Conservation (phyloP, 1,284 basidiomycete species). For the Ustilago trichophora region DNA sequence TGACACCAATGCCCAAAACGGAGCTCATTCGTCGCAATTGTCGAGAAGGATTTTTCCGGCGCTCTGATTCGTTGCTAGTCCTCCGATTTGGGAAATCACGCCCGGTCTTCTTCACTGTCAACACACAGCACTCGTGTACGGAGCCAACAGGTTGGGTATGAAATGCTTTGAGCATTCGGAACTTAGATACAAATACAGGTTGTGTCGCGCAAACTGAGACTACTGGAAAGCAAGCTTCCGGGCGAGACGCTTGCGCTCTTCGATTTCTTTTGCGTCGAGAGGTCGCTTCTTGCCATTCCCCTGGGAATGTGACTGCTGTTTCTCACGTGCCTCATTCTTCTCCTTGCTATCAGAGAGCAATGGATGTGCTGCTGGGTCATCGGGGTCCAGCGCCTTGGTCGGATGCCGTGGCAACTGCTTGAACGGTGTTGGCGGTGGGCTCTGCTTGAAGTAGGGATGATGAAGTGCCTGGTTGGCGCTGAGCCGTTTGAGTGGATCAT, state of each 20-base stretch:
- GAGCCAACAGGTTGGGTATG: too few relatives aligned
- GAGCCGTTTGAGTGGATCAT: conserved; percentile 85
- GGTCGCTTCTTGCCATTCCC: conserved; percentile 37
- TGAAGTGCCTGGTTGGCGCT: conserved; percentile 70
- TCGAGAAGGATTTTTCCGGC: too few relatives aligned
- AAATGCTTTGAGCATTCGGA: too few relatives aligned
- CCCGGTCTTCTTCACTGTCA: too few relatives aligned
- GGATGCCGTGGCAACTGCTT: conserved; percentile 56
- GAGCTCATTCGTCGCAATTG: too few relatives aligned
- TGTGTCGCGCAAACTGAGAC: too few relatives aligned
- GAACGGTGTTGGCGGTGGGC: conserved; percentile 54
- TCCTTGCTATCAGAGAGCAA: conserved; percentile 49
- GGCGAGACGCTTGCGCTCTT: conserved; percentile 55
- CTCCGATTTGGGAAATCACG: too few relatives aligned
- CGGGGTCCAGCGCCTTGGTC: conserved; percentile 35
- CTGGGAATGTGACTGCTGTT: conserved; percentile 23
- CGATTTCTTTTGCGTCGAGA: conserved; percentile 50
- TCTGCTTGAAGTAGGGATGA: conserved; percentile 58
- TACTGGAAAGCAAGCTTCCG: conserved; percentile 53
- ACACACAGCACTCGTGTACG: too few relatives aligned
- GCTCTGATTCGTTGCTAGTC: too few relatives aligned
- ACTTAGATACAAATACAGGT: too few relatives aligned
- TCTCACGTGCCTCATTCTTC: conserved; percentile 46
- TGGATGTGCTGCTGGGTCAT: conserved; percentile 35
- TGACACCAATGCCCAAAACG: too few relatives aligned